Conservation (phyloP, 179 eudicot species). For the Beta corolliflora region DNA sequence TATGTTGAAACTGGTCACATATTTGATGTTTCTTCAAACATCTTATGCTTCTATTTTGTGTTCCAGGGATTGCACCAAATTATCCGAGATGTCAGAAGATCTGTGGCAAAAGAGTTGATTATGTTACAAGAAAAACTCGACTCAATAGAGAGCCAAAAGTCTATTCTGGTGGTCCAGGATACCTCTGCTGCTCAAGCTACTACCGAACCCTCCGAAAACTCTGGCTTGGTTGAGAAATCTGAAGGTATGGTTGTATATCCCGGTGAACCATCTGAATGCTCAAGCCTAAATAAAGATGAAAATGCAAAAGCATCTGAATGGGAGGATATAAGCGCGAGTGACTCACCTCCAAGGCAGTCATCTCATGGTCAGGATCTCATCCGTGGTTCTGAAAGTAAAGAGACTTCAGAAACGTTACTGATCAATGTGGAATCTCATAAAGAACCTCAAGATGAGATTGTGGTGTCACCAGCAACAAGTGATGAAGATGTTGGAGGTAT, state of each 20-base stretch:
- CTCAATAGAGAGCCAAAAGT: slow-evolving; percentile 24
- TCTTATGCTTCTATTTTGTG: background rate
- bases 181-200: slow-evolving; percentile 6
- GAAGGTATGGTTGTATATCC: background rate
- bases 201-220: background rate
- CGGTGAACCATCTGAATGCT: background rate
- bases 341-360: background rate
- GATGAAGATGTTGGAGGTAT: background rate
- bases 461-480: background rate
- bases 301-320: background rate
- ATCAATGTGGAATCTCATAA: background rate
- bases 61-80: slow-evolving; percentile 64
- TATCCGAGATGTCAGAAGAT: slow-evolving; percentile 59
- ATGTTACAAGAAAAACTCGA: slow-evolving; percentile 68
- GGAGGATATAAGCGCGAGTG: background rate
- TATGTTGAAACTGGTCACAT: background rate
- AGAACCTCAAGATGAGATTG: background rate
- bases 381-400: background rate
- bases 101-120: slow-evolving; percentile 68
- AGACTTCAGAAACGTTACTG: background rate
- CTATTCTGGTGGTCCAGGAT: slow-evolving; percentile 4
- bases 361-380: background rate
- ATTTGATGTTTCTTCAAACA: background rate
- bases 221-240: slow-evolving; percentile 1
- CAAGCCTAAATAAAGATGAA: background rate